Evolutionary conservation across 108 stramenopile genomes (phyloP), one percentile per base, ranked within the genome.

Genomic region (Skeletonema grethae): DNA sequence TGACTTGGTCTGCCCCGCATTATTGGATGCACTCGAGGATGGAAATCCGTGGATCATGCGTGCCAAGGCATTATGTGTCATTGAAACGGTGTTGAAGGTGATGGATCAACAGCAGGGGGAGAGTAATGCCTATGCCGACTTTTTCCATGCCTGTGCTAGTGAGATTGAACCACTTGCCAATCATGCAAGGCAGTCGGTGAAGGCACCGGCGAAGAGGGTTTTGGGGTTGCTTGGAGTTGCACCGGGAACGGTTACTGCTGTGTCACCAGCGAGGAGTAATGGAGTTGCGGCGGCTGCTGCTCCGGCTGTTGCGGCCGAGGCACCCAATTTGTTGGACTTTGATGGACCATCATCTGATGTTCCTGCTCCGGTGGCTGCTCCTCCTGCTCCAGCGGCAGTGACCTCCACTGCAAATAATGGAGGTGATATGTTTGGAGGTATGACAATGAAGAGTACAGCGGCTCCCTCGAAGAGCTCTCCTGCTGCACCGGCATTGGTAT

Each of bases 31-130:
- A 34, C 74, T 95, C 57, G 95, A 93, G 75, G 92, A 93, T 31
- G 95, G 90, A 7, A 89, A 95, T 74, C 92, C 95, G 0, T 95
- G 95, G 95, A 93, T 93, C 32, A 90, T 93, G 67, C 80, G 90
- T 61, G 92, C 95, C 61, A 95, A 95, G 84, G 95, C 92, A 11
- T 68, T 93, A 12, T 93, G 92, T 66, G 92, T 93, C 46, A 93
- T 95, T 66, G 92, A 93, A 77, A 80, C 84, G 11, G 87, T 85
- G 34, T 73, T 95, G 50, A 75, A 43, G 50, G 85, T 84, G 6
- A 77, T 67, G 72, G 72, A 75, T 8, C 61, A 75, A 32, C 28
- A 36, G 32, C 20, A 22, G 18, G 80, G 73, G 15, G 80, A 73
- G 2, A 78, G 60, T 25, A 86, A 90, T 69, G 76, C 89, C 6